These are phyloP conservation scores for Heterobasidion parviporum DNA, from an alignment of 1,284 basidiomycete species.

Conservation along the genomic window DNA sequence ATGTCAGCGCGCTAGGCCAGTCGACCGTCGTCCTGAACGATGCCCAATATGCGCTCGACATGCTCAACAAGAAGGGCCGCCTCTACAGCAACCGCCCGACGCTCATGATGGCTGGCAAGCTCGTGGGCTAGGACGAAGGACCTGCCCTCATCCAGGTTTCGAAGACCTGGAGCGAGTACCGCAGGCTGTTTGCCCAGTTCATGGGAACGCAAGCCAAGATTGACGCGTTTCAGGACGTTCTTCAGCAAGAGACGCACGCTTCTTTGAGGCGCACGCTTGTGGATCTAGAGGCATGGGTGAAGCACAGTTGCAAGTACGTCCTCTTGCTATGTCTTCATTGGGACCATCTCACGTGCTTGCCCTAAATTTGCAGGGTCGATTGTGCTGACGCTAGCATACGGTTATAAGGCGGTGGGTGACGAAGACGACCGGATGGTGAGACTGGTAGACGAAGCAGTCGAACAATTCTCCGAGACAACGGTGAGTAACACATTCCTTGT, in stretches of 20 bases:
- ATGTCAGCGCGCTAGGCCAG: conserved; percentile 14
- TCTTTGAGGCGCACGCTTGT: background rate
- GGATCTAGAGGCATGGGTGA: background rate
- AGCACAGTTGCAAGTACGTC: background rate
- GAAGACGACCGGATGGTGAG: background rate
- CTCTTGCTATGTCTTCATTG: background rate
- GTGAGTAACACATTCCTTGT: background rate
- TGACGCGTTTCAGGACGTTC: background rate
- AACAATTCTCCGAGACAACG: background rate
- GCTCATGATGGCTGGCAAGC: conserved; percentile 17
- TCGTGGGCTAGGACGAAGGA: conserved; percentile 8
- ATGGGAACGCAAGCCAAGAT: background rate
- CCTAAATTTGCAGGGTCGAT: background rate
- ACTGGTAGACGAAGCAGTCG: background rate
- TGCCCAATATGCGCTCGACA: conserved; percentile 8
- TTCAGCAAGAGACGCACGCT: background rate
- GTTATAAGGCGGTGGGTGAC: background rate
- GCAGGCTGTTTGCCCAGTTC: background rate
- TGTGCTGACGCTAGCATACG: background rate
- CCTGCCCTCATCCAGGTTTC: background rate
- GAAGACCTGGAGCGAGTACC: background rate
- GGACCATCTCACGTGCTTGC: background rate
- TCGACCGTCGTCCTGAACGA: conserved; percentile 19
- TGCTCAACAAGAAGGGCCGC: conserved; percentile 21
- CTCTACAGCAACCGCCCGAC: conserved; percentile 17